Percentiles rank a stretch among this genome's conserved stretches.
Conservation (phyloP, 345 rosid genomes). For the Sonneratia caseolaris region DNA sequence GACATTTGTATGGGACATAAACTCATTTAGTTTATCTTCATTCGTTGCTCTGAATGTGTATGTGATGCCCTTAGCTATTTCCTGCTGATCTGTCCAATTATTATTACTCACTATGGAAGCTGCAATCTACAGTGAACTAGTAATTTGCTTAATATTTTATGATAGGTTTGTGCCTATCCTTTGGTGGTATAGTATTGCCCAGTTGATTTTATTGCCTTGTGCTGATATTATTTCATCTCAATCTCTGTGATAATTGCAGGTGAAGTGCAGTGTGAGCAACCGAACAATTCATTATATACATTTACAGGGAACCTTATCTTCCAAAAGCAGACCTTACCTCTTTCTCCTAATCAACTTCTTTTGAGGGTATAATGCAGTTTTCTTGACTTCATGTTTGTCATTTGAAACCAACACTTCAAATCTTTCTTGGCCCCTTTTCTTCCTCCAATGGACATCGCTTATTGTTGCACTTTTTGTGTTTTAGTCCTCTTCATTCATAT, state of each 20-base stretch:
- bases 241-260: slow-evolving; percentile 42
- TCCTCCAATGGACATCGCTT: too few species aligned
- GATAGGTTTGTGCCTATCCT: not conserved
- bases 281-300: slow-evolving; percentile 94
- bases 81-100: not conserved
- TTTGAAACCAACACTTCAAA: not conserved
- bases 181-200: not conserved
- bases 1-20: not conserved
- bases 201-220: not conserved
- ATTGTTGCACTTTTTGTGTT: too few species aligned
- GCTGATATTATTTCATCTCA: not conserved
- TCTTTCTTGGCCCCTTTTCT: not conserved
- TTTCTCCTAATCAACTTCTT: slow-evolving; percentile 87
- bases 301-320: slow-evolving; percentile 91
- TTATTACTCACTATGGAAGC: not conserved
- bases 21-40: not conserved
- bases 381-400: not conserved
- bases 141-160: not conserved
- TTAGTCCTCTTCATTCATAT: too few species aligned
- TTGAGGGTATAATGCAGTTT: slow-evolving; percentile 50
- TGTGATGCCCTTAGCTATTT: not conserved
- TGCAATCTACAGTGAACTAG: not conserved
- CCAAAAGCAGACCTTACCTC: slow-evolving; percentile 81
- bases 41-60: not conserved
- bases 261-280: slow-evolving; percentile 99